Evolutionary conservation across 2,329 filamentous ascomycete species (phyloP), one percentile per base, ranked within the genome.

Genomic region (Colletotrichum paranaense): DNA sequence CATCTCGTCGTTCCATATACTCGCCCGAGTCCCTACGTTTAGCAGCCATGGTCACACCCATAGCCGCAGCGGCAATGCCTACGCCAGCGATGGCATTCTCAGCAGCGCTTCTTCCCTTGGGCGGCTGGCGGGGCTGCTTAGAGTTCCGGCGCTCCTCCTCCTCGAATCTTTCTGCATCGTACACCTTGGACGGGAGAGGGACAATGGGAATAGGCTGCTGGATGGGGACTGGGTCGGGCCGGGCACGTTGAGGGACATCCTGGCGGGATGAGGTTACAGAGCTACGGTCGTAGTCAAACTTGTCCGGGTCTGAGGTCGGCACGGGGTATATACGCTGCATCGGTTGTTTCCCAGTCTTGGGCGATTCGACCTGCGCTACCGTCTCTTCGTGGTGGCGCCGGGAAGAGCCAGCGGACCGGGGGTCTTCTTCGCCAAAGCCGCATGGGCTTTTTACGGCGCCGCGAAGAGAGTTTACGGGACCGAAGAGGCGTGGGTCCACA

Each of bases 121-220:
- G 81, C 38, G 79, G 77, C 46, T 78, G 79, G 49, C 78, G 79
- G 22, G 76, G 70, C 22, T 76, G 68, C 65, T 80, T 81, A 12
- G 80, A 77, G 19, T 78, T 81, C 38, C 79, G 81, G 46, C 77
- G 80, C 35, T 83, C 84, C 63, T 81, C 78, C 42, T 49, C 85
- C 32, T 83, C 82, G 32, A 82, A 75, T 58, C 80, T 83, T 52
- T 84, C 82, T 42, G 88, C 84, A 60, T 91, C 88, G 77, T 94
- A 94, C 1, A 95, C 88, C 22, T 89, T 89, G 74, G 89, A 89
- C 49, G 92, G 92, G 3, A 97, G 91, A 0, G 94, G 94, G 2
- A 89, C 87, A 72, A 94, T 89, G 2, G 95, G 95, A 77, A 95
- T 92, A 2, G 95, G 95, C 77, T 97, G 94, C 80, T 97, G 93